Evolutionary conservation across 2,329 filamentous ascomycete genomes (phyloP), one percentile per base, ranked within the genome.

Genomic region (Cercospora sesami): DNA sequence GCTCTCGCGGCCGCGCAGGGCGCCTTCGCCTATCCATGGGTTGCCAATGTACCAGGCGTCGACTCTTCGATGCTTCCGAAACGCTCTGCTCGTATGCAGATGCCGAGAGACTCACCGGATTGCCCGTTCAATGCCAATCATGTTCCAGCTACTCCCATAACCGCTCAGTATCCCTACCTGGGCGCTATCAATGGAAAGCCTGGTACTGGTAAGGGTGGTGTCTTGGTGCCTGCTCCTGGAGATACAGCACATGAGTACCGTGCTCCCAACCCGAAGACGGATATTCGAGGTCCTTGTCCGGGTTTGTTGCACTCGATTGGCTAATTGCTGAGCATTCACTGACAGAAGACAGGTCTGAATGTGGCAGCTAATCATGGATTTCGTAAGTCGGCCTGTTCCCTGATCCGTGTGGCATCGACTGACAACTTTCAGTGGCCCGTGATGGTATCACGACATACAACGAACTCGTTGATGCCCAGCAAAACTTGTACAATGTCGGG

Each of bases 401-500:
- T 6, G 5, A 12, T 23, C 3, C 6, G 2, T 10, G 5, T 14
- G 12, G 12, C 48, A 21, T 28, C 12, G 3, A 6, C 23, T 53
- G 6, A 53, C 23, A 3, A 0, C 1, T n/a, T 4, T 5, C 14
- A 53, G 48, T 63, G 12, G 77, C 79, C 39, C 79, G 76, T 39
- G 79, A 81, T 64, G 80, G 80, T 42, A 75, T 81, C 42, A 78
- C 78, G 8, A 80, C 72, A 30, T 79, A 80, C 73, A 75, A 73
- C 31, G 80, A 82, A 71, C 75, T 81, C 10, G 77, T 81, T 18
- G 79, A 80, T 65, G 79, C 79, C 12, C 77, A 80, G 33, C 80
- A 82, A 66, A 81, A 81, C 58, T 64, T 81, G n/a, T 82, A 80
- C 73, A 81, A 81, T 39, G 75, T 81, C n/a, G 78, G 74, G 53